phyloP scores from a whole-genome alignment of 805 yeast species.

The Candida sphagnicola region DNA sequence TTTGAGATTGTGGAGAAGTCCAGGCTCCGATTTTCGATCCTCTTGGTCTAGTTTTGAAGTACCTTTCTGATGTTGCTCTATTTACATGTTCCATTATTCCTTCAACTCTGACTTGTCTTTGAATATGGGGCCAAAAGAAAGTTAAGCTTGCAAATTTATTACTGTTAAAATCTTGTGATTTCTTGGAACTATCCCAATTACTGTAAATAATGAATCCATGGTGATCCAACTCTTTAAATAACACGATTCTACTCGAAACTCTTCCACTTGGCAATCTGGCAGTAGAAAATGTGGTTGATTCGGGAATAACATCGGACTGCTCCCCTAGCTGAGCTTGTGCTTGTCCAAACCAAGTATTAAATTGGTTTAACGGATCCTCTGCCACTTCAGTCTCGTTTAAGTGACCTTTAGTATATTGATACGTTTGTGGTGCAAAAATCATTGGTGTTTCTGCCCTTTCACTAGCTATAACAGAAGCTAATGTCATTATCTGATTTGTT shows the following conservation, averaged over 20 bases:
- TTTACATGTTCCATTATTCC: slow-evolving; percentile 74
- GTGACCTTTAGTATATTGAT: slow-evolving; percentile 73
- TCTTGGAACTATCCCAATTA: slow-evolving; percentile 87
- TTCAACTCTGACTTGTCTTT: slow-evolving; percentile 91
- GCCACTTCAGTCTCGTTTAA: slow-evolving; percentile 52
- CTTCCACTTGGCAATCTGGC: slow-evolving; percentile 88
- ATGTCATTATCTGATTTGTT: background rate
- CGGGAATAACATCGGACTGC: slow-evolving; percentile 54
- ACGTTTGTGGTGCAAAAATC: slow-evolving; percentile 79
- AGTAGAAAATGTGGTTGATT: slow-evolving; percentile 82
- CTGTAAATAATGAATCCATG: slow-evolving; percentile 85
- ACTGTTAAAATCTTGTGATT: slow-evolving; percentile 62
- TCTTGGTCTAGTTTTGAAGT: slow-evolving; percentile 84
- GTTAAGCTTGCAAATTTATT: slow-evolving; percentile 81
- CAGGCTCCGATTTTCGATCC: slow-evolving; percentile 95
- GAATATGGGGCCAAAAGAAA: slow-evolving; percentile 88
- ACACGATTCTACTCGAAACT: slow-evolving; percentile 77
- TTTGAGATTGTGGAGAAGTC: slow-evolving; percentile 86
- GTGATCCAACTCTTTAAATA: slow-evolving; percentile 85
- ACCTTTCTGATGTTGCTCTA: slow-evolving; percentile 69
- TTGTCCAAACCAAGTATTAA: slow-evolving; percentile 74
- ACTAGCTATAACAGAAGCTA: background rate
- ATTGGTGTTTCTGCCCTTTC: slow-evolving; percentile 20
- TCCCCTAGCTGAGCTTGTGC: slow-evolving; percentile 36
- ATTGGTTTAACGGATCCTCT: slow-evolving; percentile 68